Base-by-base conservation (phyloP, 768 basidiomycete species). In the Naganishia vishniacii region DNA sequence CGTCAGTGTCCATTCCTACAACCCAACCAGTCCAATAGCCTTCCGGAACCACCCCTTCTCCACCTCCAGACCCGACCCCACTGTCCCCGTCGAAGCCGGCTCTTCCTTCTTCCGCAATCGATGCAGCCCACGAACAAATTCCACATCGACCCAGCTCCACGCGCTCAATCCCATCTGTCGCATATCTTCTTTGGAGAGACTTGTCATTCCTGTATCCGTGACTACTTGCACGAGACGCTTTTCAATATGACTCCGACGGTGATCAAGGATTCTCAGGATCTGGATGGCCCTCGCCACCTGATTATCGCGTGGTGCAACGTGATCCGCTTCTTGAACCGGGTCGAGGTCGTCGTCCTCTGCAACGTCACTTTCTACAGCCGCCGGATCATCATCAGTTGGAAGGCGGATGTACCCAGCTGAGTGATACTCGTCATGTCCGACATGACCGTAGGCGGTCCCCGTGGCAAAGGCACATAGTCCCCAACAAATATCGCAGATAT, bases 381-480 rank as follows among this genome's bases (percentile, higher is more conserved):
- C 26, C 8, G 4, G 16, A 31, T 63, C 18, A 9, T 47, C 62
- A 32, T 63, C 62, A 11, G 25, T 49, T 18, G 49, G 49, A 20
- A 63, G 41, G 23, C 62, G 62, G 13, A 53, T 56, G 26, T 63
- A 63, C 18, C 62, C 62, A 9, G 20, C 32, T 37, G 18, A 25
- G 20, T 16, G 40, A 18, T 23, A 15, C 7, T 41, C 34, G 13
- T 37, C 34, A n/a, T 56, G 53, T 34, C 25, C 53, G 15, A 34
- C 1, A 37, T 56, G 34, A 12, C 20, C 13, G 40, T 56, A 56
- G 1, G 34, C 62, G 18, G 15, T 41, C 12, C 73, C 75, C 0
- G 72, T 59, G 1, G 75, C 74, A 51, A 69, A 72, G 47, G 71
- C 71, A 51, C 75, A 77, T 4, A 77, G 68, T 12, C 75, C 75